These are phyloP conservation scores for Orbilia quercus DNA, from an alignment of 2,329 filamentous ascomycete species.

Conservation along the genomic window DNA sequence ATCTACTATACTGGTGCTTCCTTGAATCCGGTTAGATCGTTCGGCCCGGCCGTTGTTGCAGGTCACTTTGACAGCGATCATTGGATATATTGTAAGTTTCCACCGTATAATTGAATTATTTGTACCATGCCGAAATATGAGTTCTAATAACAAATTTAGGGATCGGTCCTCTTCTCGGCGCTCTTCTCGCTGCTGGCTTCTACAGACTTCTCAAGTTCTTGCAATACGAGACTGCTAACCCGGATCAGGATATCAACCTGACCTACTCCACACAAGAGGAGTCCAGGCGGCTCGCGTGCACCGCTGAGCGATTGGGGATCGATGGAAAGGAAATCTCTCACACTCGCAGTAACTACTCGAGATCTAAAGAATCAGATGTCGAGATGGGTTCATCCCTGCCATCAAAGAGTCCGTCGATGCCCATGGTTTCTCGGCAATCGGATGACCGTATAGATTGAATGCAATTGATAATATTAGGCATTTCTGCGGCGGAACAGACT, in stretches of 20 bases:
- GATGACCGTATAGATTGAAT: slow-evolving; percentile 18
- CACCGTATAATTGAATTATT: too few relatives aligned
- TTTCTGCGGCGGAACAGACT: not conserved
- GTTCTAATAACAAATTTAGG: slow-evolving; percentile 31
- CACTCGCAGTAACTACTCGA: slow-evolving; percentile 22
- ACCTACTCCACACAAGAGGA: slow-evolving; percentile 26
- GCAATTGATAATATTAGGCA: not conserved
- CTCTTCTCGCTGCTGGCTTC: slow-evolving; percentile 66
- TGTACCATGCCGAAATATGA: not conserved
- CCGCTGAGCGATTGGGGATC: slow-evolving; percentile 16
- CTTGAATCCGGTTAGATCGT: slow-evolving; percentile 68
- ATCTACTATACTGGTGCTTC: slow-evolving; percentile 66
- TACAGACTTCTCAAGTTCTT: slow-evolving; percentile 68
- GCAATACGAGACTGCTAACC: slow-evolving; percentile 68
- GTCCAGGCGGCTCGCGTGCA: slow-evolving; percentile 15
- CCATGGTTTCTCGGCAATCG: slow-evolving; percentile 1
- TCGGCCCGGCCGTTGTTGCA: slow-evolving; percentile 65
- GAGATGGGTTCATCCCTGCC: slow-evolving; percentile 35
- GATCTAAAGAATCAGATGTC: slow-evolving; percentile 44
- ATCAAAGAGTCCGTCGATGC: slow-evolving; percentile 30
- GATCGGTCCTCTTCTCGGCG: slow-evolving; percentile 68
- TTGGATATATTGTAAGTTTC: slow-evolving; percentile 55
- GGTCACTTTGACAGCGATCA: slow-evolving; percentile 45
- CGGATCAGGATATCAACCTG: slow-evolving; percentile 65
- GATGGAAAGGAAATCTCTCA: slow-evolving; percentile 23